phyloP scores from a whole-genome alignment of 352 stramenopile species.

The Albugo candida region DNA sequence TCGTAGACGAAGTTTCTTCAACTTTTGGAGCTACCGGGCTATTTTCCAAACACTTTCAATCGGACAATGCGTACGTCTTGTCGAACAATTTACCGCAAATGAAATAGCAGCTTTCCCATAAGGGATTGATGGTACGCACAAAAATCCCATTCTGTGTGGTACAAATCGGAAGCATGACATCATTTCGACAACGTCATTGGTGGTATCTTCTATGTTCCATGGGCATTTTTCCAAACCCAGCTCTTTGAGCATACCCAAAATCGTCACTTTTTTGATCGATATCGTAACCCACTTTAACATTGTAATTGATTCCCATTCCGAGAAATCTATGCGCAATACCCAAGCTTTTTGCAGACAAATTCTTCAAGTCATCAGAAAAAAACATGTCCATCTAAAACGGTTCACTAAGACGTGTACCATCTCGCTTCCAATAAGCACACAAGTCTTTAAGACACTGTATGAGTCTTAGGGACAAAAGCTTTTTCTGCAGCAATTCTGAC shows the following conservation, averaged over 20 bases:
- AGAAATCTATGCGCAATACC: not conserved
- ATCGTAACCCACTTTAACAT: conserved; percentile 7
- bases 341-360: not conserved
- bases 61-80: not conserved
- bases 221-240: not conserved
- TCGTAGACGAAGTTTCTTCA: conserved; percentile 7
- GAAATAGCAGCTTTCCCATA: not conserved
- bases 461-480: conserved; percentile 5
- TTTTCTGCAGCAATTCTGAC: conserved; percentile 10
- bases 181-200: conserved; percentile 4
- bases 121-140: conserved; percentile 1
- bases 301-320: not conserved
- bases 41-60: conserved; percentile 10
- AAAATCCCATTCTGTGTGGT: no score
- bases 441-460: conserved; percentile 6
- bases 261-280: conserved; percentile 6
- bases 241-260: conserved; percentile 3
- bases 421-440: conserved; percentile 10
- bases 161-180: no score
- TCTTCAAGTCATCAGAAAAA: conserved; percentile 1
- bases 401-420: conserved; percentile 8
- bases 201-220: conserved; percentile 1
- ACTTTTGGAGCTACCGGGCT: conserved; percentile 15
- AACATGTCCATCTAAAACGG: conserved; percentile 6
- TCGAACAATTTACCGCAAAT: not conserved